Evolutionary conservation across 805 yeast genomes (phyloP), one percentile per base, ranked within the genome.

Genomic region (Candida pseudofarinosa): DNA sequence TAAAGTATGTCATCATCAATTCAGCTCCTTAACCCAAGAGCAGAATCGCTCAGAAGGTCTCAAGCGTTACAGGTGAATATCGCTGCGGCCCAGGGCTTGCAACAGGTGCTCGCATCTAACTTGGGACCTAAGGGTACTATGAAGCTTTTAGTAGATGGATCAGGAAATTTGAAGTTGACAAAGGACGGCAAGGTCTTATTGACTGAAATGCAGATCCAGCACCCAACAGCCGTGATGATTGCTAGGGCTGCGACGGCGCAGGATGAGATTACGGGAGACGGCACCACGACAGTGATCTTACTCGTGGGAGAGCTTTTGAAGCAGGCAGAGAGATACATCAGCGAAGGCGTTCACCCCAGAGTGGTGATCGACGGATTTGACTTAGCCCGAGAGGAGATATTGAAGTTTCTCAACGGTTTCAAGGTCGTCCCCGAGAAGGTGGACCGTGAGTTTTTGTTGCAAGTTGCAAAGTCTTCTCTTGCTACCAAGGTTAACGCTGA

Each of bases 261-360:
- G 67, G 99, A 93, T 64, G 99, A 93, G 65, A 88, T 93, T 60
- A 87, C 98, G n/a, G 99, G 99, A 39, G 99, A 93, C 66, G 99
- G 99, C 50, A 93, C 99, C 42, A 91, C 98, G 4, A 85, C 97
- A 1, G 99, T 93, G 42, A 91, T 90, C 36, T 74, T 95, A 49
- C 76, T 90, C 42, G 99, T 93, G 35, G 99, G 99, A 43, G 97
- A 91, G 63, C 72, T 93, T 47, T 76, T 93, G 61, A 88, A 87
- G 62, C 98, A 93, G 66, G 97, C 98, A 19, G 93, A 91, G 62
- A 77, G 97, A 53, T 90, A 79, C 61, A 81, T 88, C 44, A 76
- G 81, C 51, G 99, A 93, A 68, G 99, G 99, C 41, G 85, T 93
- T 39, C 99, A 93, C 67, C 98, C 99, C 33, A 77, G 98, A 54